phyloP scores from a whole-genome alignment of 2,329 filamentous ascomycete genomes.

The Zasmidium angulare region DNA sequence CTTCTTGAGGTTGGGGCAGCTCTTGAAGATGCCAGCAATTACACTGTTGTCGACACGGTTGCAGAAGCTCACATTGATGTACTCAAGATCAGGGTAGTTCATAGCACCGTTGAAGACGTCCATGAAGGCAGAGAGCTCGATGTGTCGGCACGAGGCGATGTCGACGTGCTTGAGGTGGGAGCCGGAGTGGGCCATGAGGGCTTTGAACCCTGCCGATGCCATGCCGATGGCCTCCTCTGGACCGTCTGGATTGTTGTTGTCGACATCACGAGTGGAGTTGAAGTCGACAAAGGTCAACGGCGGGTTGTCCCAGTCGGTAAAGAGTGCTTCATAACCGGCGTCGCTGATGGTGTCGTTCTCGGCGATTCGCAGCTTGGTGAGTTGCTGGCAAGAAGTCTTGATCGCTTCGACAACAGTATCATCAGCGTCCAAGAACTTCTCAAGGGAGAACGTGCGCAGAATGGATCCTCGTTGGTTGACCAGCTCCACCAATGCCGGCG shows the following conservation, averaged over 20 bases:
- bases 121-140: slow-evolving; percentile 69
- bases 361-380: slow-evolving; percentile 78
- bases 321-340: slow-evolving; percentile 68
- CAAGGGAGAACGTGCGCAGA: slow-evolving; percentile 76
- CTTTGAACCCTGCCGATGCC: slow-evolving; percentile 71
- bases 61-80: slow-evolving; percentile 64
- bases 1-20: slow-evolving; percentile 50
- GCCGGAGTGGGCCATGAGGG: slow-evolving; percentile 83
- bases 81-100: slow-evolving; percentile 67
- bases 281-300: slow-evolving; percentile 71
- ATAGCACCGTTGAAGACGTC: slow-evolving; percentile 65
- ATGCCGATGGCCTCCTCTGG: slow-evolving; percentile 67
- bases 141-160: slow-evolving; percentile 81
- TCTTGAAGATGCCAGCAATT: slow-evolving; percentile 53
- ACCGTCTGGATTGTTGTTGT: slow-evolving; percentile 67
- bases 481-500: slow-evolving; percentile 60
- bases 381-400: slow-evolving; percentile 64
- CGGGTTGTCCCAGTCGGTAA: slow-evolving; percentile 73
- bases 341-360: slow-evolving; percentile 77
- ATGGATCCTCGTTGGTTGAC: slow-evolving; percentile 62
- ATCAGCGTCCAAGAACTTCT: slow-evolving; percentile 64
- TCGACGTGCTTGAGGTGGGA: slow-evolving; percentile 65
- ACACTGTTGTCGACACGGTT: slow-evolving; percentile 55
- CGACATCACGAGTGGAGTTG: slow-evolving; percentile 73
- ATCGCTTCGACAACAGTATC: slow-evolving; percentile 70